Conservation (phyloP, 345 rosid species). For the Kernera saxatilis region DNA sequence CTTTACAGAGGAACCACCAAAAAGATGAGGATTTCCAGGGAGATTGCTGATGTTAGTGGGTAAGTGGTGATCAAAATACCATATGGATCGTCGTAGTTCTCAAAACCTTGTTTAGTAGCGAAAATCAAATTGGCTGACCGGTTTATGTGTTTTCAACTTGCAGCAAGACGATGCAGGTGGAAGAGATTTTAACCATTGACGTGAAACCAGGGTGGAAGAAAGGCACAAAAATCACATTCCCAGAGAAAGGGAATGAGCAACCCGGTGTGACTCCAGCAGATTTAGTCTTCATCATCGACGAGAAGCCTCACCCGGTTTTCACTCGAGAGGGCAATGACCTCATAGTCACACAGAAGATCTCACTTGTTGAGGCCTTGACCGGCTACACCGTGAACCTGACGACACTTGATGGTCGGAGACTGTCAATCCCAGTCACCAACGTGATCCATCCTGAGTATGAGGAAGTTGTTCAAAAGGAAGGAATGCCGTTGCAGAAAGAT, state of each 20-base stretch:
- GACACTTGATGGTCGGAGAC: constrained; percentile 51
- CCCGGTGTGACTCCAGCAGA: constrained; percentile 43
- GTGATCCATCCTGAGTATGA: constrained; percentile 51
- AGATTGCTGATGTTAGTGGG: constrained; percentile 53
- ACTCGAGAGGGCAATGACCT: constrained; percentile 58
- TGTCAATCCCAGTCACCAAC: constrained; percentile 37
- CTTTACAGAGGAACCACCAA: constrained; percentile 52
- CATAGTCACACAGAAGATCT: constrained; percentile 36
- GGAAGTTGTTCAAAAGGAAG: constrained; percentile 47
- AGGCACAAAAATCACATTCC: constrained; percentile 52
- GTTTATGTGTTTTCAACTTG: not conserved
- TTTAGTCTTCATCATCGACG: constrained; percentile 50
- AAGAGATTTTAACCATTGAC: constrained; percentile 44
- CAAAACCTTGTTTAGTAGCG: not conserved
- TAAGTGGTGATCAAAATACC: constrained; percentile 12
- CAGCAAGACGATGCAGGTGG: constrained; percentile 43
- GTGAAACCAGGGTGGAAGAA: constrained; percentile 55
- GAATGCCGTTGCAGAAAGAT: constrained; percentile 60
- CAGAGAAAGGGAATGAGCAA: constrained; percentile 49
- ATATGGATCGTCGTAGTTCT: not conserved
- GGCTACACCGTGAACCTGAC: constrained; percentile 44
- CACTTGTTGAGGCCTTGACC: constrained; percentile 52
- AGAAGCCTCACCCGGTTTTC: constrained; percentile 57
- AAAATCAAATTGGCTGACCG: not conserved
- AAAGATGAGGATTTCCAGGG: constrained; percentile 61